Base-by-base conservation (phyloP, 345 rosid genomes). In the Ailanthus altissimus region DNA sequence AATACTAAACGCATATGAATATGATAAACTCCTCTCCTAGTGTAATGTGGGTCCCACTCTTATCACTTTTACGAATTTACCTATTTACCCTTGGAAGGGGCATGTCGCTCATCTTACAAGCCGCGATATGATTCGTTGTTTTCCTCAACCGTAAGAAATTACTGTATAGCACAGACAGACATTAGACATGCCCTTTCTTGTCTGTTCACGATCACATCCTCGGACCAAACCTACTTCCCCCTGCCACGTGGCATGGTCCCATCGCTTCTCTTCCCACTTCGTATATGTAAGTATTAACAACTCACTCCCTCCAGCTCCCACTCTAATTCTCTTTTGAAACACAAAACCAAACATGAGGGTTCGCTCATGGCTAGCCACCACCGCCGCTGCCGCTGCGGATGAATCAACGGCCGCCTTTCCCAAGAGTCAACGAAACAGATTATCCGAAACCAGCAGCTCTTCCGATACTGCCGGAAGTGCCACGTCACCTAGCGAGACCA, bases 281-380 rank as follows among this genome's bases (percentile, higher is more conserved):
- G 67, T 71, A 62, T 68, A 77, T 77, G 3, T 32, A 32, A 32
- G 2, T 3, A 3, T n/a, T n/a, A n/a, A n/a, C n/a, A 77, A 47
- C 28, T 16, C 65, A 1, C 51, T 10, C 43, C 2, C 21, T 10
- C 43, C 16, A n/a, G 10, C 42, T 0, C 65, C 32, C n/a, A 21
- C 1, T 1, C 70, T 2, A 32, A 32, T 32, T n/a, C 3, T 21
- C 26, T 47, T 42, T 14, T 2, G 15, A 0, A 20, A 14, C 2
- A 18, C 0, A 16, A 32, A 38, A 64, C 64, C 75, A 57, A 79
- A 21, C 71, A 88, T 88, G 91, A 79, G 79, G 77, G 68, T 91
- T 79, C 79, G 81, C 16, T 82, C 92, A 74, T 85, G 90, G 86
- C 77, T 88, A 1, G 53, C 87, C 53, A 21, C 76, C 69, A 53